A percentile compares a stretch with the other conserved stretches of the same genome.
phyloP scores from a whole-genome alignment of 768 basidiomycete species.

The Xerocomus potaroensis region DNA sequence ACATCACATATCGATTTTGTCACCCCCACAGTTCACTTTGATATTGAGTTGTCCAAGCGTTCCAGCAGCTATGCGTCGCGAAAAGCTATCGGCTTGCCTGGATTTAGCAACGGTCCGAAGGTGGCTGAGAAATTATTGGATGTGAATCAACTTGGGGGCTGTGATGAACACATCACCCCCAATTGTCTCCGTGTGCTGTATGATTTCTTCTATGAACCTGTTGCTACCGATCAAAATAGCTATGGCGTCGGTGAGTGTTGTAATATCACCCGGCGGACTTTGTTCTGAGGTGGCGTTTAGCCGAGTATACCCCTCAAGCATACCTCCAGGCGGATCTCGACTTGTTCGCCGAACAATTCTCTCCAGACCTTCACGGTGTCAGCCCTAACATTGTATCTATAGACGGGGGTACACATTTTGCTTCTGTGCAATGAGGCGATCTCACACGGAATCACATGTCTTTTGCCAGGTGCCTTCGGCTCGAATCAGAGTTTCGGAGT shows the following conservation, averaged over 20 bases:
- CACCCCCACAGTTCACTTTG: constrained; percentile 34
- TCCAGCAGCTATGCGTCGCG: constrained; percentile 3
- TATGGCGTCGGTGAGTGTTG: constrained; percentile 33
- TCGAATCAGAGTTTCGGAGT: constrained; percentile 5
- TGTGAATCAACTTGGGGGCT: constrained; percentile 13
- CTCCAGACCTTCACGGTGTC: constrained; percentile 18
- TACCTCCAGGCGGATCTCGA: constrained; percentile 29
- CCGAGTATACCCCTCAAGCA: constrained; percentile 34
- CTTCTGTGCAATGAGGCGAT: too few relatives aligned
- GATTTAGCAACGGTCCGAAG: constrained; percentile 14
- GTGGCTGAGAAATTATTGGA: constrained; percentile 9
- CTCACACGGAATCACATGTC: too few relatives aligned
- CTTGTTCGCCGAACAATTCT: constrained; percentile 29
- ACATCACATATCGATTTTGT: constrained; percentile 33
- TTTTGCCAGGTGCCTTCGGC: too few relatives aligned
- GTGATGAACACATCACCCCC: constrained; percentile 29
- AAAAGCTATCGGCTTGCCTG: constrained; percentile 18
- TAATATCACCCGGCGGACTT: too few relatives aligned
- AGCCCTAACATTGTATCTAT: constrained; percentile 31
- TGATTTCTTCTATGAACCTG: constrained; percentile 20
- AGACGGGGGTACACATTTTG: constrained; percentile 32
- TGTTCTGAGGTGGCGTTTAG: too few relatives aligned
- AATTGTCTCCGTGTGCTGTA: constrained; percentile 29
- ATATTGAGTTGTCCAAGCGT: constrained; percentile 15
- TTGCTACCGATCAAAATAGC: constrained; percentile 26